Conservation (phyloP, 306 rosid species). For the Hippophae tibetana region DNA sequence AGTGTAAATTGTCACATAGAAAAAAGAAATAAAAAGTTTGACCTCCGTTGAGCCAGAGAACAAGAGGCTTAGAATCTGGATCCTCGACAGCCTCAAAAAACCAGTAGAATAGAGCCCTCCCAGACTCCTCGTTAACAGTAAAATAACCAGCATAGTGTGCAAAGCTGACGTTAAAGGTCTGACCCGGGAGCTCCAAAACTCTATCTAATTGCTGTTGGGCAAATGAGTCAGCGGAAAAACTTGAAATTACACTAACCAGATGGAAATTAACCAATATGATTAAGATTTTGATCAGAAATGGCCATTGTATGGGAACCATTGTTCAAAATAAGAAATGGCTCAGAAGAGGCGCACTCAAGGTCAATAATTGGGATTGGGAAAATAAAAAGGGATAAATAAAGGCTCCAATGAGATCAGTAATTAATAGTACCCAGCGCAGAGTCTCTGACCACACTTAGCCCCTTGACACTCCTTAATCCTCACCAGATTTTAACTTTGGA, state of each 20-base stretch:
- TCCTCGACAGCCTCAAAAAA: conserved; percentile 44
- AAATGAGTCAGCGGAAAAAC: conserved; percentile 22
- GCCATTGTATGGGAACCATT: conserved; percentile 23
- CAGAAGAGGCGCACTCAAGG: neutral
- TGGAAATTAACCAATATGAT: conserved; percentile 16
- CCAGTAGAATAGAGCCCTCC: conserved; percentile 68
- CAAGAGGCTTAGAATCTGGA: conserved; percentile 49
- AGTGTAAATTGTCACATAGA: too few species aligned
- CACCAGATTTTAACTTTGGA: too few species aligned
- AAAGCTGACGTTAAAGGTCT: conserved; percentile 36
- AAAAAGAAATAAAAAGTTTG: neutral
- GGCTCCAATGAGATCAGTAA: neutral
- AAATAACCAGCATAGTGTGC: conserved; percentile 56
- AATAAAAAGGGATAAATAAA: neutral
- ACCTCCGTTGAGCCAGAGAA: conserved; percentile 78
- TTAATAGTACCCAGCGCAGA: too few species aligned
- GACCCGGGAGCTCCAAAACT: conserved; percentile 45
- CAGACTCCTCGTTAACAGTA: conserved; percentile 46
- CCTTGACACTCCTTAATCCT: too few species aligned
- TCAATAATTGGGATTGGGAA: neutral
- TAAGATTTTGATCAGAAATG: conserved; percentile 16
- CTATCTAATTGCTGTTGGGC: conserved; percentile 37
- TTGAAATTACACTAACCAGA: conserved; percentile 15
- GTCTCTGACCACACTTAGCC: too few species aligned
- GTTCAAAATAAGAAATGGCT: neutral